Percentiles rank a stretch among this genome's conserved stretches.
These are phyloP conservation scores for Fusarium tupiense DNA, from an alignment of 2,329 filamentous ascomycete species.

Conservation along the genomic window DNA sequence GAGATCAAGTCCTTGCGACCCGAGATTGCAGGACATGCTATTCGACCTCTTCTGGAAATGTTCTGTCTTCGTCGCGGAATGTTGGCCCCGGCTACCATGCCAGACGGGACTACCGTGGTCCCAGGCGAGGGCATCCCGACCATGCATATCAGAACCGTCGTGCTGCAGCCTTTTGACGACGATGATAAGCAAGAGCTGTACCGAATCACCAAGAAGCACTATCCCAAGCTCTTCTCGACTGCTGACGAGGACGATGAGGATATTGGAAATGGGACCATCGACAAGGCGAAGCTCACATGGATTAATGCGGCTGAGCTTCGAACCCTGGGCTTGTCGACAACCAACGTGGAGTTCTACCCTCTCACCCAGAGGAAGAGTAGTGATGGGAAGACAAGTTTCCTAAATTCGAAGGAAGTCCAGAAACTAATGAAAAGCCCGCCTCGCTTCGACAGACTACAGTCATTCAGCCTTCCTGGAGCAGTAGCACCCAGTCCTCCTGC, in stretches of 20 bases:
- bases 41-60: neutral
- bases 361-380: neutral
- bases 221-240: no score
- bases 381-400: neutral
- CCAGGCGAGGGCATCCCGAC: accelerated
- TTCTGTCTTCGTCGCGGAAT: neutral
- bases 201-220: no score
- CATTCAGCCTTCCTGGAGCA: neutral
- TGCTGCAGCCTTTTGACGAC: no score
- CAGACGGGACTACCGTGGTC: accelerated
- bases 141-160: accelerated
- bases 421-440: accelerated
- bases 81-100: accelerated
- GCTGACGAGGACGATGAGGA: no score
- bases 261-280: neutral
- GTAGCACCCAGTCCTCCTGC: no score
- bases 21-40: accelerated
- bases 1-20: accelerated
- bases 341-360: neutral
- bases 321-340: neutral
- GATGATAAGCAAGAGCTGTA: no score
- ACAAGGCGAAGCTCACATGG: neutral
- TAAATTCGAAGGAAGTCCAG: accelerated
- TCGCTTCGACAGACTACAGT: neutral
- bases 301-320: no score